Percentiles rank a stretch among this genome's conserved stretches.
phyloP scores from a whole-genome alignment of 139 green algal genomes.

The Coccomyxa sp. region DNA sequence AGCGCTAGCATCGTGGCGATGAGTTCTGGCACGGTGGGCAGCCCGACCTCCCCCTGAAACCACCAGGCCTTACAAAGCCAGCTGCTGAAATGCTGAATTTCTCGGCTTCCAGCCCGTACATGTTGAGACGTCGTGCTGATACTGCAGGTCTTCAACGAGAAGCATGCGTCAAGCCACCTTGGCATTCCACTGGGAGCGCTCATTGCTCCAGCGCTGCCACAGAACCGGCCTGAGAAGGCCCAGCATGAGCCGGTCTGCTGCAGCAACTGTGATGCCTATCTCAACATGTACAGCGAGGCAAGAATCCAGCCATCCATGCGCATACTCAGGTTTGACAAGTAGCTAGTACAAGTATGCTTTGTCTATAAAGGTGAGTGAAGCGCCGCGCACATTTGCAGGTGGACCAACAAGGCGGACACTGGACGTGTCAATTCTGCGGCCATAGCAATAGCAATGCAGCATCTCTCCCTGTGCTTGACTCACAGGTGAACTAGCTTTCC shows the following conservation, averaged over 20 bases:
- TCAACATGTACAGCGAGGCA: conserved; percentile 14
- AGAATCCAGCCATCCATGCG: neutral
- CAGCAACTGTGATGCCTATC: conserved; percentile 1
- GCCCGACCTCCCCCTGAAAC: too few species aligned
- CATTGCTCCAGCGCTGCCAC: neutral
- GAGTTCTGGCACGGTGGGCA: neutral
- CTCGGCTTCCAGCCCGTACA: too few species aligned
- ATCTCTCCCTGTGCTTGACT: neutral
- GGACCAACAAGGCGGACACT: neutral
- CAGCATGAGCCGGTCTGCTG: neutral
- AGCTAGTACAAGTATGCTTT: too few species aligned
- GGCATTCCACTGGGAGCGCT: conserved; percentile 7
- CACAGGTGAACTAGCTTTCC: neutral
- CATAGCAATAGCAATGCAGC: neutral
- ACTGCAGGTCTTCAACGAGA: neutral
- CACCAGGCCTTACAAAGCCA: too few species aligned
- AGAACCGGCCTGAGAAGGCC: neutral
- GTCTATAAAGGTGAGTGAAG: too few species aligned
- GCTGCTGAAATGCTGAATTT: too few species aligned
- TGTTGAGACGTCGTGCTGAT: too few species aligned
- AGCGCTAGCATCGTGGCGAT: neutral
- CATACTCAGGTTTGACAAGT: neutral
- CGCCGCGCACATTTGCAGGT: too few species aligned
- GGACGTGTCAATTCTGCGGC: conserved; percentile 9
- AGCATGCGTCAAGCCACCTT: neutral